These are phyloP conservation scores for Eimeria tenella DNA, from an alignment of 169 alveolate species.

Conservation along the genomic window DNA sequence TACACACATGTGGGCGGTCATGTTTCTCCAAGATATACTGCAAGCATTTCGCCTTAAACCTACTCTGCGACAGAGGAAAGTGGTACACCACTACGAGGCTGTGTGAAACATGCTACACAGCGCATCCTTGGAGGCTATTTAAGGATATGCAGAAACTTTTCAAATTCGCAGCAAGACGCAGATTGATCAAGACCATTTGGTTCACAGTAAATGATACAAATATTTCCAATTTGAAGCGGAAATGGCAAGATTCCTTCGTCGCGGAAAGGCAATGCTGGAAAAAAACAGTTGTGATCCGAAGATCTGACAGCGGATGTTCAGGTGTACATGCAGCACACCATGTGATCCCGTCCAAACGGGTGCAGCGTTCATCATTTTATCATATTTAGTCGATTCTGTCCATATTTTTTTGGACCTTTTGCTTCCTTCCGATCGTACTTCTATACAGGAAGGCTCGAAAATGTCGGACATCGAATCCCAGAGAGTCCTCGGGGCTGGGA, in stretches of 20 bases:
- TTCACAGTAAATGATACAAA: no score
- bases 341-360: constrained; percentile 21
- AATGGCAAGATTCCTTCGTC: no score
- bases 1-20: constrained; percentile 23
- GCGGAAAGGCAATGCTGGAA: no score
- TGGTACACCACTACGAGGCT: no score
- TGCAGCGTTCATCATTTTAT: constrained; percentile 49
- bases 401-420: constrained; percentile 25
- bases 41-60: no score
- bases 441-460: constrained; percentile 65
- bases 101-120: no score
- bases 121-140: no score
- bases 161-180: no score
- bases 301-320: constrained; percentile 47
- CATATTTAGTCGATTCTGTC: constrained; percentile 63
- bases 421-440: constrained; percentile 55
- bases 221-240: no score
- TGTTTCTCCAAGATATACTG: not conserved
- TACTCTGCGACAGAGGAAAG: no score
- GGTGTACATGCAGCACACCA: constrained; percentile 75
- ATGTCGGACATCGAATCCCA: constrained; percentile 71
- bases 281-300: constrained; percentile 31
- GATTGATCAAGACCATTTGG: no score
- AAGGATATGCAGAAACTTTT: no score
- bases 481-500: constrained; percentile 77